Percentiles rank a stretch among this genome's conserved stretches.
phyloP scores from a whole-genome alignment of 2,329 filamentous ascomycete species.

The Hypoxylon rubiginosum region DNA sequence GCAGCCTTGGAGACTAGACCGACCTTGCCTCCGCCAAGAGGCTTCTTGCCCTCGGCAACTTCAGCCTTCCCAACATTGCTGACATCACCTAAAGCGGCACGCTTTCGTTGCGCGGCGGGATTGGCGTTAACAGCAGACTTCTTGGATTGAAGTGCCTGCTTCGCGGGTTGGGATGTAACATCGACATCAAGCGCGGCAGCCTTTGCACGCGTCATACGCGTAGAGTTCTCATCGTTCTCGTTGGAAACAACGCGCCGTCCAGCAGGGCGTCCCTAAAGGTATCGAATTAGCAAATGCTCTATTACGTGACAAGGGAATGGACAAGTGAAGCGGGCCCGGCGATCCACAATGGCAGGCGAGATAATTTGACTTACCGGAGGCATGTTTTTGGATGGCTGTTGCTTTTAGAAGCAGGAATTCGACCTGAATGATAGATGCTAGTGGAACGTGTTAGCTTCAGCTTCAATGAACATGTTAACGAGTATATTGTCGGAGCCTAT shows the following conservation, averaged over 20 bases:
- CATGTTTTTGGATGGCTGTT: conserved; percentile 50
- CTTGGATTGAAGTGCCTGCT: conserved; percentile 78
- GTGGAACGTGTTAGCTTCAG: conserved; percentile 17
- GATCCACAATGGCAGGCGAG: background rate
- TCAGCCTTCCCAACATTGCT: conserved; percentile 93
- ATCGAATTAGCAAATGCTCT: conserved; percentile 24
- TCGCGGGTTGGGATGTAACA: conserved; percentile 68
- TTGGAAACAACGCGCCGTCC: conserved; percentile 84
- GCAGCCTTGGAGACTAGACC: conserved; percentile 84
- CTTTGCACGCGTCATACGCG: conserved; percentile 93
- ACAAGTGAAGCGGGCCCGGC: background rate
- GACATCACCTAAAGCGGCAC: conserved; percentile 90
- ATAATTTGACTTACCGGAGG: conserved; percentile 54
- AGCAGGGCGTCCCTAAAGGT: conserved; percentile 72
- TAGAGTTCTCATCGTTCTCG: conserved; percentile 96
- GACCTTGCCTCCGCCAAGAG: conserved; percentile 67
- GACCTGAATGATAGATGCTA: conserved; percentile 6
- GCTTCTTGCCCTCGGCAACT: conserved; percentile 80
- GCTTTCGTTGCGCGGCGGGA: conserved; percentile 72
- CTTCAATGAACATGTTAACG: no score
- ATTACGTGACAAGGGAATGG: conserved; percentile 17
- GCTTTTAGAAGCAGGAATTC: conserved; percentile 20
- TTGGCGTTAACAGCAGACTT: conserved; percentile 68
- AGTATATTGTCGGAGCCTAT: conserved; percentile 7
- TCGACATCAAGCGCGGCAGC: conserved; percentile 78